Evolutionary conservation across 768 basidiomycete species (phyloP).

Genomic region (Rubroboletus satanas): DNA sequence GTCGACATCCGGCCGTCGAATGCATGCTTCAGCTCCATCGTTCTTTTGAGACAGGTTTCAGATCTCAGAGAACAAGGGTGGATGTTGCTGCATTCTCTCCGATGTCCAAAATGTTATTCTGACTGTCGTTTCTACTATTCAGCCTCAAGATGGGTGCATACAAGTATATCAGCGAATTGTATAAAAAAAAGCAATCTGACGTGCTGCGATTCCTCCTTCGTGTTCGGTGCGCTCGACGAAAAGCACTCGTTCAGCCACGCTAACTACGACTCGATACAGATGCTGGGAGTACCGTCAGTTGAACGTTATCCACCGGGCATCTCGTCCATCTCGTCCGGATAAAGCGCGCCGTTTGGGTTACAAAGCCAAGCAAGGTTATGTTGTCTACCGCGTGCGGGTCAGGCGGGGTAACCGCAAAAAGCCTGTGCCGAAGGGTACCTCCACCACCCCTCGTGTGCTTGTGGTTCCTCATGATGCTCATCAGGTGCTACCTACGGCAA

Average conservation of each 20-base stretch:
- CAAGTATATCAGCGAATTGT: slow-evolving; percentile 95
- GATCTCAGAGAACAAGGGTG: slow-evolving; percentile 18
- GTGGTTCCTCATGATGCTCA: not conserved
- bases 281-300: slow-evolving; percentile 99
- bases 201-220: slow-evolving; percentile 97
- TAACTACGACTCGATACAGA: slow-evolving; percentile 35
- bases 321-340: slow-evolving; percentile 97
- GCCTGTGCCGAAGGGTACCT: slow-evolving; percentile 89
- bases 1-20: not conserved
- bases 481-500: slow-evolving; percentile 97
- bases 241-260: not conserved
- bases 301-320: slow-evolving; percentile 97
- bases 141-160: slow-evolving; percentile 82
- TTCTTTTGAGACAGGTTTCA: slow-evolving; percentile 1
- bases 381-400: slow-evolving; percentile 96
- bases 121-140: slow-evolving; percentile 16
- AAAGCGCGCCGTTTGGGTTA: slow-evolving; percentile 98
- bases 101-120: slow-evolving; percentile 16
- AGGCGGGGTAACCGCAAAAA: slow-evolving; percentile 99
- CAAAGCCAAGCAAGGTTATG: slow-evolving; percentile 99
- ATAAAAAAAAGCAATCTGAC: slow-evolving; percentile 98
- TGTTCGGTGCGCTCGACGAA: slow-evolving; percentile 62
- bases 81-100: slow-evolving; percentile 15
- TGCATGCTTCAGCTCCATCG: not conserved
- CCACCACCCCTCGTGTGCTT: not conserved